These are phyloP conservation scores for Candida freyschussii DNA, from an alignment of 1,139 yeast species.

Conservation along the genomic window DNA sequence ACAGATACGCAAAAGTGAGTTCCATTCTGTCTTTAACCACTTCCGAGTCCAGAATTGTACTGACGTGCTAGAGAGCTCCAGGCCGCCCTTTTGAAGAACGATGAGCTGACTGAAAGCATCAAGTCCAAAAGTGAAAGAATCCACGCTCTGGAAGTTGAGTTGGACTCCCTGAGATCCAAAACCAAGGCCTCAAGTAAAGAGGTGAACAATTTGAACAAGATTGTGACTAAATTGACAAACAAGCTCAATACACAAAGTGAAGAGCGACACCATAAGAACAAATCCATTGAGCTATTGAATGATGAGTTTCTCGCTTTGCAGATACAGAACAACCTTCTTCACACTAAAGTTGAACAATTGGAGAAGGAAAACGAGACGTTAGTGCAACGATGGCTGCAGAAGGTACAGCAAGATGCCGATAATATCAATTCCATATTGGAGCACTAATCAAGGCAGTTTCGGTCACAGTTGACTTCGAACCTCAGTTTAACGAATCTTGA, in stretches of 20 bases:
- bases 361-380: slow-evolving; percentile 46
- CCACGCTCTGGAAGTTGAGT: slow-evolving; percentile 10
- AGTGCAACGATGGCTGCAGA: slow-evolving; percentile 55
- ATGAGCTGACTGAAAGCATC: slow-evolving; percentile 2
- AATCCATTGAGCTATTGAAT: slow-evolving; percentile 57
- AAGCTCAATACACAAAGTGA: slow-evolving; percentile 36
- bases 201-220: slow-evolving; percentile 21
- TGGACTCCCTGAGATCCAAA: slow-evolving; percentile 4
- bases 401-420: slow-evolving; percentile 54
- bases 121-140: slow-evolving; percentile 3
- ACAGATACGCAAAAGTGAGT: slow-evolving; percentile 20
- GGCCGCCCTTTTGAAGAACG: slow-evolving; percentile 26
- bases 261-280: slow-evolving; percentile 48
- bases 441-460: slow-evolving; percentile 1
- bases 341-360: slow-evolving; percentile 35
- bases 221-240: slow-evolving; percentile 27
- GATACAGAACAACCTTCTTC: slow-evolving; percentile 63
- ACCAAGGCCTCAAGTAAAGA: slow-evolving; percentile 11
- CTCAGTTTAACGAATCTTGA: too few species aligned
- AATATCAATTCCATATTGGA: slow-evolving; percentile 46
- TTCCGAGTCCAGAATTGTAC: too few species aligned
- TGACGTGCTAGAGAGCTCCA: too few species aligned
- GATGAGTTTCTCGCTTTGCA: slow-evolving; percentile 66
- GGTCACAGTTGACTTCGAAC: too few species aligned
- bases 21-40: too few species aligned